These are phyloP conservation scores for Prunus mongolica DNA, from an alignment of 306 rosid genomes.

Conservation along the genomic window DNA sequence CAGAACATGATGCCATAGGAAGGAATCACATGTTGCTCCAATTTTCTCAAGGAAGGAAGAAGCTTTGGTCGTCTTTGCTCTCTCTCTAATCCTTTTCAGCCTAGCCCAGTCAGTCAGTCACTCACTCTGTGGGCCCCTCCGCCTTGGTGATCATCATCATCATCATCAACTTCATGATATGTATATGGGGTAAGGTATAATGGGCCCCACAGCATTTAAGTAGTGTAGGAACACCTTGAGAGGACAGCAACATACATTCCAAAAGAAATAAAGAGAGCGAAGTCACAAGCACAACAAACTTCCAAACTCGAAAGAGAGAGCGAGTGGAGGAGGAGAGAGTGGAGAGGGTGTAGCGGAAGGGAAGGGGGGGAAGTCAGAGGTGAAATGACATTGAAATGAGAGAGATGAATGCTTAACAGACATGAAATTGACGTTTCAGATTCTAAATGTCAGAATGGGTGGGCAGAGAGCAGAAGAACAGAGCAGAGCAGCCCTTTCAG, in stretches of 20 bases:
- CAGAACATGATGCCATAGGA: conserved; percentile 52
- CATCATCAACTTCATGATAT: neutral
- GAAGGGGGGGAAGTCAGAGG: conserved; percentile 32
- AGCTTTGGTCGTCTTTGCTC: neutral
- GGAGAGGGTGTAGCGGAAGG: conserved; percentile 2
- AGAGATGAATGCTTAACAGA: conserved; percentile 55
- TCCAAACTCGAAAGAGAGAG: conserved; percentile 18
- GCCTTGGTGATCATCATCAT: neutral
- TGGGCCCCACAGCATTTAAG: conserved; percentile 2
- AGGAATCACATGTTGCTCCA: conserved; percentile 50
- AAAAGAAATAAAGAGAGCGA: neutral
- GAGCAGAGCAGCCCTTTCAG: conserved; percentile 15
- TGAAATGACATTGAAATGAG: conserved; percentile 64
- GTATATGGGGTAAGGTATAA: neutral
- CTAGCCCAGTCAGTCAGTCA: neutral
- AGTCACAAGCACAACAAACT: neutral
- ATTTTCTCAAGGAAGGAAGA: conserved; percentile 2
- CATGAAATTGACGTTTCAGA: conserved; percentile 94
- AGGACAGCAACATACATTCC: conserved; percentile 19
- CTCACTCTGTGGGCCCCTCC: neutral
- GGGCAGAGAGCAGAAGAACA: neutral
- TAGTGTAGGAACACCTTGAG: neutral
- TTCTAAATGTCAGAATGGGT: conserved; percentile 66
- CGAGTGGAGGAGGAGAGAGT: conserved; percentile 40
- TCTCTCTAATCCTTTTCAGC: conserved; percentile 24